Percentiles rank a stretch among this genome's conserved stretches.
These are phyloP conservation scores for Nakazawaea ambrosiae DNA, from an alignment of 805 yeast species.

Conservation along the genomic window DNA sequence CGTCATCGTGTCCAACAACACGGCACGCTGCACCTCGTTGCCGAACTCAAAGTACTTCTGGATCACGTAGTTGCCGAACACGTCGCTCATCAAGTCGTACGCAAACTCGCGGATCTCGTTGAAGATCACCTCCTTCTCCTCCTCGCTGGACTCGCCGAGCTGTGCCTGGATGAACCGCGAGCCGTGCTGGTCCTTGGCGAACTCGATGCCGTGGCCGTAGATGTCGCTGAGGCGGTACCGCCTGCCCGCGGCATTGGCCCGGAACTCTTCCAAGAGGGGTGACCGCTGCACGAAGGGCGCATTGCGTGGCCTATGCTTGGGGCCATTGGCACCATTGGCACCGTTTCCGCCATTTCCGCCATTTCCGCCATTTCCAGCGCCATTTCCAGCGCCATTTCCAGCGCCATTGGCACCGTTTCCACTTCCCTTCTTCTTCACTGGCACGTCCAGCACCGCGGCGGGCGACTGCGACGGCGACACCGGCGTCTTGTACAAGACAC, in stretches of 20 bases:
- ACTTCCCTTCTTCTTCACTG: neutral
- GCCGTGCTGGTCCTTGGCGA: constrained; percentile 94
- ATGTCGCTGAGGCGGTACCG: constrained; percentile 66
- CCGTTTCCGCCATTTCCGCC: constrained; percentile 2
- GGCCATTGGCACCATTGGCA: constrained; percentile 4
- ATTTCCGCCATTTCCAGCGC: neutral
- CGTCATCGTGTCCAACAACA: constrained; percentile 62
- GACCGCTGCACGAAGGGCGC: constrained; percentile 54
- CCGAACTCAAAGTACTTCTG: constrained; percentile 92
- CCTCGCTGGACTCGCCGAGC: constrained; percentile 53
- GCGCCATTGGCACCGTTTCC: neutral
- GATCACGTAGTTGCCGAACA: constrained; percentile 94
- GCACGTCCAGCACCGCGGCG: neutral
- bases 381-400: neutral
- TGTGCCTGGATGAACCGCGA: constrained; percentile 94
- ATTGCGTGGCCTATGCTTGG: constrained; percentile 1
- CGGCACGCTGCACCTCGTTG: constrained; percentile 55
- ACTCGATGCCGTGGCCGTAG: constrained; percentile 82
- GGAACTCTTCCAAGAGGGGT: constrained; percentile 78
- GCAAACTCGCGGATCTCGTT: constrained; percentile 74
- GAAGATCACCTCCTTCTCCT: constrained; percentile 72
- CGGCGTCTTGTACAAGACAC: neutral
- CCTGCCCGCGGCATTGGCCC: constrained; percentile 52
- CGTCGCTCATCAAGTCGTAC: constrained; percentile 85
- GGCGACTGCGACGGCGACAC: neutral